phyloP scores from a whole-genome alignment of 345 rosid species.

The Psidium guajava region DNA sequence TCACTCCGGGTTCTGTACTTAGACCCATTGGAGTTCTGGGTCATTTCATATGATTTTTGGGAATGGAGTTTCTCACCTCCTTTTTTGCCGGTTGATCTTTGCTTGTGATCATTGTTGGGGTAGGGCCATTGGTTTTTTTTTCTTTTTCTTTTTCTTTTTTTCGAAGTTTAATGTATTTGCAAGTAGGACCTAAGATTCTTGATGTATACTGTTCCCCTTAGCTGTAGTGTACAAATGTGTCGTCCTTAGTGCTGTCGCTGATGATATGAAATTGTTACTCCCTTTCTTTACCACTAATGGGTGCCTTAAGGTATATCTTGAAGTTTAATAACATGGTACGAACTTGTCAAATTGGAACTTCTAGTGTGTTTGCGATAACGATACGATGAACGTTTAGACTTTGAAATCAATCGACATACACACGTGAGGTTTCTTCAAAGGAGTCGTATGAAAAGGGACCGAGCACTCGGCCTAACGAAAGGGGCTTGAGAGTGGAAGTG shows the following conservation, averaged over 20 bases:
- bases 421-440: neutral
- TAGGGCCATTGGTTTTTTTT: neutral
- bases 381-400: neutral
- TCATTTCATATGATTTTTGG: neutral
- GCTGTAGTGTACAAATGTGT: neutral
- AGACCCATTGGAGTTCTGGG: neutral
- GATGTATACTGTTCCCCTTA: neutral
- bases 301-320: neutral
- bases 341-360: neutral
- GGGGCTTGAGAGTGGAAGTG: neutral
- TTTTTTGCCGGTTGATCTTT: neutral
- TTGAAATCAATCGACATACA: neutral
- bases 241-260: neutral
- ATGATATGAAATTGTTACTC: neutral
- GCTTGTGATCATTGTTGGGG: neutral
- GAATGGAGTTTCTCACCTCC: neutral
- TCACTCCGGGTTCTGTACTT: neutral
- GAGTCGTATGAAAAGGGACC: neutral
- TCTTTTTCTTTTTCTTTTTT: neutral
- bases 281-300: neutral
- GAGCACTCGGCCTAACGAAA: neutral
- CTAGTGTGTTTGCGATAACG: neutral
- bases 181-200: neutral
- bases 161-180: neutral
- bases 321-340: neutral